Conservation (phyloP, 495 filamentous ascomycete species). For the Talaromyces ruber region DNA sequence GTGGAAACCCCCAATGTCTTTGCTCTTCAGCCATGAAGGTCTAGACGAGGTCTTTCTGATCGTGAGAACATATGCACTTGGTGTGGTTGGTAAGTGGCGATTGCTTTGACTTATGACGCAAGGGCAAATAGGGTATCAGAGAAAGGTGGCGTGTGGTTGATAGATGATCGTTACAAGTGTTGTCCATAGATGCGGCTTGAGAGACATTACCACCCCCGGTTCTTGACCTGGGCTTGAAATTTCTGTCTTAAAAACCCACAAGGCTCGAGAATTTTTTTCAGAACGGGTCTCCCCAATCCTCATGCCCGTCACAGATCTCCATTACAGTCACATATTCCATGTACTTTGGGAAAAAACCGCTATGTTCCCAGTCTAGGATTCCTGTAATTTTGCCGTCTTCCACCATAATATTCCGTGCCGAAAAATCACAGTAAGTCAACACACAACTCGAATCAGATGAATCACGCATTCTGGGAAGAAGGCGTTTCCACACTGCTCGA, state of each 20-base stretch:
- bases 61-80: too few relatives aligned
- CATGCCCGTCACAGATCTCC: slow-evolving; percentile 5
- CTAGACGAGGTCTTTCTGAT: too few relatives aligned
- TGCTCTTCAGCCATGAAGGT: too few relatives aligned
- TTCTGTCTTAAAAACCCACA: slow-evolving; percentile 3
- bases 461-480: slow-evolving; percentile 2
- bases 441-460: slow-evolving; percentile 13
- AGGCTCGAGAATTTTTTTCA: slow-evolving; percentile 10
- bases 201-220: slow-evolving; percentile 7
- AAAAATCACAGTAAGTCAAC: slow-evolving; percentile 49
- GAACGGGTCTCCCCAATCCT: slow-evolving; percentile 9
- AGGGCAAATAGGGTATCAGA: too few relatives aligned
- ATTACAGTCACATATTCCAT: slow-evolving; percentile 9
- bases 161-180: too few relatives aligned
- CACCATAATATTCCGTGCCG: slow-evolving; percentile 47
- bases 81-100: too few relatives aligned
- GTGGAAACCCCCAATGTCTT: too few relatives aligned
- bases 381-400: slow-evolving; percentile 30
- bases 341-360: slow-evolving; percentile 12
- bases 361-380: slow-evolving; percentile 46
- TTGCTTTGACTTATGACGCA: too few relatives aligned
- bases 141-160: too few relatives aligned
- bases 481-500: slow-evolving; percentile 5
- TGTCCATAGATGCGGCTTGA: too few relatives aligned
- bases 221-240: slow-evolving; percentile 5